Conservation (phyloP, 129 eudicot species). For the Tanacetum coccineum region DNA sequence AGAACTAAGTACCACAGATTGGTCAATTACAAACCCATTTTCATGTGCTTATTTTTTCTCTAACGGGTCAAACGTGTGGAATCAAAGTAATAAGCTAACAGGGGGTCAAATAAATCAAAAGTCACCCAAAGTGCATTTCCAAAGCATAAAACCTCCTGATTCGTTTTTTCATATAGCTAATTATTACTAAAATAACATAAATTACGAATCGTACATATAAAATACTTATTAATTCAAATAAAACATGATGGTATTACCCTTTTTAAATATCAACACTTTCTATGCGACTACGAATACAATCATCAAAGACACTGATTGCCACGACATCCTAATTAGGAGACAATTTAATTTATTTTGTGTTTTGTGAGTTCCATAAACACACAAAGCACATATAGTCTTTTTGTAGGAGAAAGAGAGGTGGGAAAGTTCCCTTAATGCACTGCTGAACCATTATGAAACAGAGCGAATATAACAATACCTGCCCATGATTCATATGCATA, state of each 20-base stretch:
- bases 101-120: not conserved
- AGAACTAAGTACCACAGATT: not conserved
- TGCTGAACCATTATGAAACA: not conserved
- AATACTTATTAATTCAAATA: too few relatives aligned
- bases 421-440: not conserved
- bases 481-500: too few relatives aligned
- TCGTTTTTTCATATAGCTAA: too few relatives aligned
- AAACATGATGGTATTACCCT: too few relatives aligned
- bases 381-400: not conserved
- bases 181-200: too few relatives aligned
- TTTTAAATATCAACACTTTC: too few relatives aligned
- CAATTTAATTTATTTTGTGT: not conserved
- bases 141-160: not conserved
- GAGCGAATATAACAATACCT: slow-evolving; percentile 40
- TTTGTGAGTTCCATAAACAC: not conserved
- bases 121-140: not conserved
- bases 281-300: not conserved
- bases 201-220: too few relatives aligned
- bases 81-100: not conserved
- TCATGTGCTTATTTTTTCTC: not conserved
- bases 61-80: not conserved
- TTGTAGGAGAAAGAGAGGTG: not conserved
- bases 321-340: not conserved
- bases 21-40: not conserved
- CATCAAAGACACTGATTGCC: not conserved